phyloP scores from a whole-genome alignment of 441 rosid species.

The Pelargonium cotyledonis region DNA sequence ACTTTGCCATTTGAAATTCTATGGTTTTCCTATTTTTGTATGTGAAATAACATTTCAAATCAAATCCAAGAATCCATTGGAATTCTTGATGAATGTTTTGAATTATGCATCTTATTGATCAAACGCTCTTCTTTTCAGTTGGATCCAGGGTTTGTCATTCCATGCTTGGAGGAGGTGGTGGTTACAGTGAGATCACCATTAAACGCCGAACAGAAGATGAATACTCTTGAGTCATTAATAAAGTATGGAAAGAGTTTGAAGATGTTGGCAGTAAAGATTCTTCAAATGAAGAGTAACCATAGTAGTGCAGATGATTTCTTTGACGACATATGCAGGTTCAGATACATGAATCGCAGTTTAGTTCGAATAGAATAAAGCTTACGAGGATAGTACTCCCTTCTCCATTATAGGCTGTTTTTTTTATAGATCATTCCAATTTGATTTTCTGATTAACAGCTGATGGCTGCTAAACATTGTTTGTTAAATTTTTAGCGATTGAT shows the following conservation, averaged over 20 bases:
- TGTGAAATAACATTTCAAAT: too few species aligned
- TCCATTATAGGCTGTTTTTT: neutral
- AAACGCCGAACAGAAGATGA: conserved; percentile 94
- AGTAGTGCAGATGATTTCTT: conserved; percentile 91
- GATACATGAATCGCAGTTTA: conserved; percentile 49
- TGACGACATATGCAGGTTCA: conserved; percentile 81
- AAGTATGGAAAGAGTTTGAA: conserved; percentile 59
- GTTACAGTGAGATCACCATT: conserved; percentile 86
- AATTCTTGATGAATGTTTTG: neutral
- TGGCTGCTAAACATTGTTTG: neutral
- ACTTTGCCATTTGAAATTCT: too few species aligned
- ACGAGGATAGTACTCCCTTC: neutral
- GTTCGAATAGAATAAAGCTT: conserved; percentile 56
- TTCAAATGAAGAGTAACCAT: conserved; percentile 87
- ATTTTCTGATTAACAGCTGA: neutral
- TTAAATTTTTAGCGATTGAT: neutral
- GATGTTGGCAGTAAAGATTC: conserved; percentile 67
- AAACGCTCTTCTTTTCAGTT: conserved; percentile 38
- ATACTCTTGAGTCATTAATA: conserved; percentile 73
- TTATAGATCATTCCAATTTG: neutral
- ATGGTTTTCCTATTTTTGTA: too few species aligned
- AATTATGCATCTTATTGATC: neutral
- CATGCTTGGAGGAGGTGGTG: conserved; percentile 73
- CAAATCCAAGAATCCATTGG: too few species aligned
- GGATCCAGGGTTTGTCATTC: conserved; percentile 59